A percentile compares a stretch with the other conserved stretches of the same genome.
phyloP scores from a whole-genome alignment of 179 eudicot species.

The Carnegiea gigantea region DNA sequence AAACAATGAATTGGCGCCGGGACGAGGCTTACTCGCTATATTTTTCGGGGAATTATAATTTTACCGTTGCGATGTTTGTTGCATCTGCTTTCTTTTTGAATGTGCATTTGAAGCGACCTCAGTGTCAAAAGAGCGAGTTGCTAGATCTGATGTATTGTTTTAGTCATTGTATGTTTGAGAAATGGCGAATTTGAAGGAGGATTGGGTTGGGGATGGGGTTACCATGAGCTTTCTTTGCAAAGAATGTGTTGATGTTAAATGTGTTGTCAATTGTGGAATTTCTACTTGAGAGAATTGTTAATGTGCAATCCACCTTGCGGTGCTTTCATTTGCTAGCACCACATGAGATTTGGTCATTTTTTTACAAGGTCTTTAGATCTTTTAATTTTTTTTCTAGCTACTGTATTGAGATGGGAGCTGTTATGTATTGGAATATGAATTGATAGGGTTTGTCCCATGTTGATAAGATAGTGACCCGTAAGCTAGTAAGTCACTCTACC shows the following conservation, averaged over 20 bases:
- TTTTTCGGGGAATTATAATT: background rate
- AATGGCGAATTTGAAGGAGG: background rate
- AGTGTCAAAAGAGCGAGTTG: background rate
- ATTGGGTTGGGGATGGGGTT: background rate
- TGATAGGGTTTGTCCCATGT: too few relatives aligned
- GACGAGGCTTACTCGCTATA: background rate
- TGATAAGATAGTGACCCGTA: too few relatives aligned
- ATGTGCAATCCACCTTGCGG: background rate
- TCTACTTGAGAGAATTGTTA: background rate
- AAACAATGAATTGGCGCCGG: background rate
- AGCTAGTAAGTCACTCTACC: too few relatives aligned
- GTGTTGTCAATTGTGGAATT: background rate
- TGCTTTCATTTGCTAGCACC: background rate
- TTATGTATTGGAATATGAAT: too few relatives aligned
- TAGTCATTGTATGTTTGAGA: background rate
- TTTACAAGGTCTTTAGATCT: background rate
- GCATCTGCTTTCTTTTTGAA: background rate
- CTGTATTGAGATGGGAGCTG: background rate
- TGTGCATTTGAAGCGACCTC: background rate
- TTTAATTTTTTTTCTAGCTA: background rate
- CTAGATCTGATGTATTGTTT: conserved; percentile 10
- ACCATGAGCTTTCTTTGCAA: background rate
- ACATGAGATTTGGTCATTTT: background rate
- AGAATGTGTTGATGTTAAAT: background rate
- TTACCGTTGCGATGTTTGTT: background rate